Base-by-base conservation (phyloP, 257 asterid genomes). In the Misopates orontium region DNA sequence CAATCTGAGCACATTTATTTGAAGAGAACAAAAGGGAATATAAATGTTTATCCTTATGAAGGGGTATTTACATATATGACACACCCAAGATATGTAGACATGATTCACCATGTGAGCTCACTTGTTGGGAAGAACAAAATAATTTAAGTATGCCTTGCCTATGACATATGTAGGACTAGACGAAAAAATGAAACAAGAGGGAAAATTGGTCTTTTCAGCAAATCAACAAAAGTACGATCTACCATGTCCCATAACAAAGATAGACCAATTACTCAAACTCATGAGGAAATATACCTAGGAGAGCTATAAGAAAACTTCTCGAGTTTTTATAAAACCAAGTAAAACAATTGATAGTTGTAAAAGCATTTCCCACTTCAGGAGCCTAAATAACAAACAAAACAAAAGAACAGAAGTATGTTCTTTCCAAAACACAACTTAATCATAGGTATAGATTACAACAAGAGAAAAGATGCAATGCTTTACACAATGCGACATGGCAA, bases 201-300 rank as follows among this genome's bases (percentile, higher is more conserved):
- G 18, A 15, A 11, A 47, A 31, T 6, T n/a, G 36, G 48, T 63
- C 68, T 16, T 24, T 4, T 8, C 68, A 9, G 28, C 24, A 32
- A 5, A 16, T 25, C 28, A 47, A 48, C 44, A 14, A 44, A 45
- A 40, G 12, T 16, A 7, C 8, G 1, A 56, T 19, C 42, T 39
- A 10, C n/a, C 16, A 16, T n/a, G 32, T 8, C 24, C n/a, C 63
- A 57, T 57, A 57, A 60, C 32, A 40, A 41, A 40, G 50, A 59
- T 7, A 21, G 4, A 2, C 31, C 20, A 39, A 59, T 36, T 12
- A 59, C 49, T 41, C 32, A 40, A 19, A 19, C 45, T n/a, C 56
- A 10, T 4, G 10, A 1, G 18, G 45, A 15, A 23, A 47, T 56
- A 21, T 1, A 7, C 13, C 6, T 28, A 2, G 16, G 23, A 11